Percentiles rank a stretch among this genome's conserved stretches.
Evolutionary conservation across 1,139 yeast genomes (phyloP).

Genomic region (Ogataea hybrid): DNA sequence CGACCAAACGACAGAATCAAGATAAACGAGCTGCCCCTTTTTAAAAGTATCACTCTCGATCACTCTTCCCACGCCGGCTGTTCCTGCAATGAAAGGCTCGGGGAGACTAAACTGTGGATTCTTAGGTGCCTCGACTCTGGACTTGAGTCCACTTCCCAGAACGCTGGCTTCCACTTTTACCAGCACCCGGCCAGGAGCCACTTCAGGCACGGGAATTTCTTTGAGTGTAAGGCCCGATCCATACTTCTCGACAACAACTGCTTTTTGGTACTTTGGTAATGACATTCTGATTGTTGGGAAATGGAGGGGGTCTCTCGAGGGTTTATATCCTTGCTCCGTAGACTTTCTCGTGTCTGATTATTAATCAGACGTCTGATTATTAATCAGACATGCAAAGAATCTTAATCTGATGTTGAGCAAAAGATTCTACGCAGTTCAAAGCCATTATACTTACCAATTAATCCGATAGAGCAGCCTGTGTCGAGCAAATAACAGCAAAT

Average conservation of each 20-base stretch:
- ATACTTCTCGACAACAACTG: background rate
- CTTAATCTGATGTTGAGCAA: too few species aligned
- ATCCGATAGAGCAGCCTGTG: too few species aligned
- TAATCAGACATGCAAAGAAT: too few species aligned
- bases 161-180: slow-evolving; percentile 1
- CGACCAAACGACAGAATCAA: slow-evolving; percentile 1
- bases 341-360: too few species aligned
- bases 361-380: too few species aligned
- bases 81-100: slow-evolving; percentile 6
- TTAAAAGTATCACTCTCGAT: slow-evolving; percentile 1
- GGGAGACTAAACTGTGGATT: slow-evolving; percentile 5
- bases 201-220: background rate
- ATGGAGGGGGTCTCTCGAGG: too few species aligned
- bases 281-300: background rate
- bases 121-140: background rate
- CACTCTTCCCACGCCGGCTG: slow-evolving; percentile 5
- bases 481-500: too few species aligned
- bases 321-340: too few species aligned
- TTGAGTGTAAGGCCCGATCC: background rate
- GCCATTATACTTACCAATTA: too few species aligned
- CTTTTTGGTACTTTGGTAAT: background rate
- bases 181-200: slow-evolving; percentile 1
- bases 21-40: slow-evolving; percentile 4
- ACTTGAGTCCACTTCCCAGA: background rate
- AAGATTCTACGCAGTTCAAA: too few species aligned